Evolutionary conservation across 805 yeast genomes (phyloP).

Genomic region (Saccharomycopsis olivae): DNA sequence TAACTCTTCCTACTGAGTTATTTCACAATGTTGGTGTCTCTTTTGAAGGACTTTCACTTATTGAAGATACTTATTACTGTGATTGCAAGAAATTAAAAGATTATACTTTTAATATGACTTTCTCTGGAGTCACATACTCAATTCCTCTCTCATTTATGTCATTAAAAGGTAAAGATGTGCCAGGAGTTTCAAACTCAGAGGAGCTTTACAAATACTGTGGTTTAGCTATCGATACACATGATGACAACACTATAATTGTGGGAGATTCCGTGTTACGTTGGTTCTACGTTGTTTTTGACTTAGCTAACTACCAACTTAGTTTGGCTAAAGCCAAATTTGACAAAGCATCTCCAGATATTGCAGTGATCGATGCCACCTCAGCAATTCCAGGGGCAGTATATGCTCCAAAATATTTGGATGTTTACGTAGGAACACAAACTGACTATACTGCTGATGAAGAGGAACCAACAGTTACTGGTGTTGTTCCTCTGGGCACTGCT

Average conservation of each 20-base stretch:
- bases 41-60: slow-evolving; percentile 10
- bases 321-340: too few relatives aligned
- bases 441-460: too few relatives aligned
- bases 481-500: too few relatives aligned
- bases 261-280: slow-evolving; percentile 46
- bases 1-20: not conserved
- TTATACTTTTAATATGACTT: slow-evolving; percentile 34
- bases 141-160: slow-evolving; percentile 34
- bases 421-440: too few relatives aligned
- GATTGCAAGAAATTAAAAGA: slow-evolving; percentile 30
- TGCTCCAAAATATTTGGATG: too few relatives aligned
- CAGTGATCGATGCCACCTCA: too few relatives aligned
- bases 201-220: slow-evolving; percentile 8
- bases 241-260: slow-evolving; percentile 27
- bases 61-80: slow-evolving; percentile 29
- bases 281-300: slow-evolving; percentile 45
- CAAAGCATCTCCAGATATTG: too few relatives aligned
- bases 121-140: slow-evolving; percentile 43
- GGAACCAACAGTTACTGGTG: too few relatives aligned
- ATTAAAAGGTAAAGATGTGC: not conserved
- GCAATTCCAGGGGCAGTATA: too few relatives aligned
- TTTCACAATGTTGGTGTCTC: slow-evolving; percentile 5
- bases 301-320: too few relatives aligned
- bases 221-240: not conserved
- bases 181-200: too few relatives aligned